These are phyloP conservation scores for Lasiodiplodia theobromae DNA, from an alignment of 2,329 filamentous ascomycete genomes.

Conservation along the genomic window DNA sequence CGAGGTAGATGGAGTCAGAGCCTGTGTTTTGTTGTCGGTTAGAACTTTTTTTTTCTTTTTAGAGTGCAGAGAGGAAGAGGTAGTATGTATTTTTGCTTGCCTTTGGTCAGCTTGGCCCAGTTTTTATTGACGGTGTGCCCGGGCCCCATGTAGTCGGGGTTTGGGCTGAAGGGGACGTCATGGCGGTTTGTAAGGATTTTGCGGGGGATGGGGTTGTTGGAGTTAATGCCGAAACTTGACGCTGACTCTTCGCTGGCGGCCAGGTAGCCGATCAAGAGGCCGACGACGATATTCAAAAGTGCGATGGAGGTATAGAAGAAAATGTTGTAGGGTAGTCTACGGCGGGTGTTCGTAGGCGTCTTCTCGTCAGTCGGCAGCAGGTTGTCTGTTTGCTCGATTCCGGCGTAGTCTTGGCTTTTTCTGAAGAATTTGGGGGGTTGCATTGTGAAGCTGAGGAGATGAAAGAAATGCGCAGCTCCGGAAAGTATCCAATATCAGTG, in stretches of 20 bases:
- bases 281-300: background rate
- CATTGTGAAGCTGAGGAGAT: background rate
- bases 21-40: background rate
- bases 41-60: background rate
- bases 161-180: constrained; percentile 9
- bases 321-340: background rate
- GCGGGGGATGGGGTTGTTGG: background rate
- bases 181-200: background rate
- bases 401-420: background rate
- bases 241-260: background rate
- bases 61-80: background rate
- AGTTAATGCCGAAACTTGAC: constrained; percentile 5
- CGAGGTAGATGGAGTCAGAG: background rate
- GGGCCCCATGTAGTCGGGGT: background rate
- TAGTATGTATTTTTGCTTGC: background rate
- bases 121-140: background rate
- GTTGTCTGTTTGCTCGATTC: constrained; percentile 1
- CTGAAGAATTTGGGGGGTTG: background rate
- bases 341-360: background rate
- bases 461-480: background rate
- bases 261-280: background rate
- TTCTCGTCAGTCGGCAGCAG: background rate
- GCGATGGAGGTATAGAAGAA: constrained; percentile 8
- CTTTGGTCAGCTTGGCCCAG: constrained; percentile 5
- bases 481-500: background rate